Conservation (phyloP, 306 rosid species). For the Sicyos edulis region DNA sequence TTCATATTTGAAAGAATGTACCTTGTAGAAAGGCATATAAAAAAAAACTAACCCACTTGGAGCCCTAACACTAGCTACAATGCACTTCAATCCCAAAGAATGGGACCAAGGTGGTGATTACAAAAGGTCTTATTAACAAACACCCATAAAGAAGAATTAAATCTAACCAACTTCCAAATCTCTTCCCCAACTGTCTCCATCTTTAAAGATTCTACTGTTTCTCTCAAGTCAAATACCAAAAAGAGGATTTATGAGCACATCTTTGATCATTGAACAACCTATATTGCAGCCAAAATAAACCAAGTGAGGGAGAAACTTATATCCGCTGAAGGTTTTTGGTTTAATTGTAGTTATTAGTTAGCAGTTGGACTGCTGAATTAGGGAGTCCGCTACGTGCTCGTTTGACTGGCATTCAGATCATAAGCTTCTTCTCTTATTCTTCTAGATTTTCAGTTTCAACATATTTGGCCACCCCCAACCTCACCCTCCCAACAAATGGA, state of each 20-base stretch:
- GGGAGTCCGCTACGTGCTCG: background rate
- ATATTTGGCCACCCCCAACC: background rate
- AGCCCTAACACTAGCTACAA: background rate
- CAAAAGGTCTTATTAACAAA: too few species aligned
- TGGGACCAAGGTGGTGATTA: too few species aligned
- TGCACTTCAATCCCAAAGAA: background rate
- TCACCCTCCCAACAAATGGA: background rate
- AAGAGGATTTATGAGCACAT: too few species aligned
- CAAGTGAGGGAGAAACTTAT: background rate
- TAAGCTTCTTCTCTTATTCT: background rate
- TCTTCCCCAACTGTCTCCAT: background rate
- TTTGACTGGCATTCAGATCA: background rate
- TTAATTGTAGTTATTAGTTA: background rate
- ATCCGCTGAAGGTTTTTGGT: background rate
- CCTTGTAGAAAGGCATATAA: too few species aligned
- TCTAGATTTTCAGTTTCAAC: background rate
- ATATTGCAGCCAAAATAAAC: too few species aligned
- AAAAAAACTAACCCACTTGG: too few species aligned
- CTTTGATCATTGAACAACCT: too few species aligned
- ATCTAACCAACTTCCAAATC: background rate
- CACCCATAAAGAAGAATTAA: too few species aligned
- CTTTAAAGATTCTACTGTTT: too few species aligned
- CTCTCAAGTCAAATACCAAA: background rate
- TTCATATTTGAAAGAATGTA: too few species aligned
- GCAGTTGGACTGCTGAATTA: background rate